A percentile compares a stretch with the other conserved stretches of the same genome.
phyloP scores from a whole-genome alignment of 2,329 filamentous ascomycete genomes.

The Tolypocladium ovalisporum region DNA sequence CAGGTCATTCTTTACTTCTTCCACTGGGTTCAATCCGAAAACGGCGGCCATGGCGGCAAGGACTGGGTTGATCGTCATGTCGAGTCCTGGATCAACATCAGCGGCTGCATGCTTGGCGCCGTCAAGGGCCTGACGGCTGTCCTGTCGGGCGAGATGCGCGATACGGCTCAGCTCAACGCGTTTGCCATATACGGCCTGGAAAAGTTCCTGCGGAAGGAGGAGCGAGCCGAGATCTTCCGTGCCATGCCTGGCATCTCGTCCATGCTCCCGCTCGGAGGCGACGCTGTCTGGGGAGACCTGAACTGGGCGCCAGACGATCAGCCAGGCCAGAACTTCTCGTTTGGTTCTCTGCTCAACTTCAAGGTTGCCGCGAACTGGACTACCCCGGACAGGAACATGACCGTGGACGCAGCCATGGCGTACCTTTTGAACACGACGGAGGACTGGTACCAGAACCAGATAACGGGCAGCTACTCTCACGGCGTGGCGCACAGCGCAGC shows the following conservation, averaged over 20 bases:
- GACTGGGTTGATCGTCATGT: constrained; percentile 85
- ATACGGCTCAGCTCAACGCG: constrained; percentile 90
- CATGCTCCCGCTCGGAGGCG: constrained; percentile 91
- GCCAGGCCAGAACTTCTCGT: constrained; percentile 61
- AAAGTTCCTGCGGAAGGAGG: constrained; percentile 83
- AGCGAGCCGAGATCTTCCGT: constrained; percentile 86
- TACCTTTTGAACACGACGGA: constrained; percentile 74
- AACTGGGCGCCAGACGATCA: constrained; percentile 82
- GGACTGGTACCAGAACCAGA: constrained; percentile 70
- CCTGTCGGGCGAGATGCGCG: constrained; percentile 94
- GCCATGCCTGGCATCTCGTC: constrained; percentile 95
- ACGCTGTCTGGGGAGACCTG: constrained; percentile 87
- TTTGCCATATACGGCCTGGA: constrained; percentile 96
- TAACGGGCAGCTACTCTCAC: constrained; percentile 70
- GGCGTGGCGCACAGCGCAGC: constrained; percentile 71
- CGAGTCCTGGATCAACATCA: constrained; percentile 96
- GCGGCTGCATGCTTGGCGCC: constrained; percentile 93
- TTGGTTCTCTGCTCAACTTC: constrained; percentile 79
- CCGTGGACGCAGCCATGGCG: constrained; percentile 62
- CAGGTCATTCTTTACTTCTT: constrained; percentile 84
- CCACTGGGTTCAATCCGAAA: constrained; percentile 66
- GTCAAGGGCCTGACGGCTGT: constrained; percentile 84
- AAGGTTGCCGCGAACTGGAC: constrained; percentile 53
- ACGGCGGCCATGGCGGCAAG: constrained; percentile 70
- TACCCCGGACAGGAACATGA: constrained; percentile 63